phyloP scores from a whole-genome alignment of 176 grass and related monocot genomes.

The Cenchrus purpureus region DNA sequence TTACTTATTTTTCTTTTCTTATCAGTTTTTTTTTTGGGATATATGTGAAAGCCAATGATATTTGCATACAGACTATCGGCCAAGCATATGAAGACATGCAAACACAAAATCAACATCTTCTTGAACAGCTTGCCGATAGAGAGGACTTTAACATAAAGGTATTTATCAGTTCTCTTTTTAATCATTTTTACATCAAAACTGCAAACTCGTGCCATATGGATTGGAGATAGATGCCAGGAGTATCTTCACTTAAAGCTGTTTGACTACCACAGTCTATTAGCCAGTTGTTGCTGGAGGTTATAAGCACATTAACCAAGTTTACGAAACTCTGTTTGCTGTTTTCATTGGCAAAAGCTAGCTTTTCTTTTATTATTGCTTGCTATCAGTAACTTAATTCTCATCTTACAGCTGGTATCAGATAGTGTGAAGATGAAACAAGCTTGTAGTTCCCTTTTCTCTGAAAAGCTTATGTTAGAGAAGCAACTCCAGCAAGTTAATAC shows the following conservation, averaged over 20 bases:
- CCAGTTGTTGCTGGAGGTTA: not conserved
- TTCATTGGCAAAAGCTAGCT: conserved; percentile 9
- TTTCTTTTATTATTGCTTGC: conserved; percentile 8
- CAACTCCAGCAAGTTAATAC: conserved; percentile 80
- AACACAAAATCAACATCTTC: conserved; percentile 88
- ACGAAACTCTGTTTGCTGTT: conserved; percentile 11
- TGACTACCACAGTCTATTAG: not conserved
- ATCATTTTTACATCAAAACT: not conserved
- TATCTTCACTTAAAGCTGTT: not conserved
- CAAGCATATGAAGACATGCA: conserved; percentile 99
- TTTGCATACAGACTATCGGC: conserved; percentile 78
- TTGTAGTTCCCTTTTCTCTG: conserved; percentile 75
- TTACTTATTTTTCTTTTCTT: not conserved
- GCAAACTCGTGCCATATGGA: conserved; percentile 14
- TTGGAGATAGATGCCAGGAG: not conserved
- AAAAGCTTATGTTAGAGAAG: conserved; percentile 84
- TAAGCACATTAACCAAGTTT: not conserved
- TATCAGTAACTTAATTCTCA: conserved; percentile 45
- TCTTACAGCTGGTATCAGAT: conserved; percentile 85
- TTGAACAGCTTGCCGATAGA: conserved; percentile 88
- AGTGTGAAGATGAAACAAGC: conserved; percentile 97
- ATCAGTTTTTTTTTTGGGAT: conserved; percentile 23
- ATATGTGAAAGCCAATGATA: conserved; percentile 36
- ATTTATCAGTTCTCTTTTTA: conserved; percentile 27
- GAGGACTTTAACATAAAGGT: conserved; percentile 99